Evolutionary conservation across 192 early-diverging fungal species (phyloP).

Genomic region (Umbelopsis ramanniana): DNA sequence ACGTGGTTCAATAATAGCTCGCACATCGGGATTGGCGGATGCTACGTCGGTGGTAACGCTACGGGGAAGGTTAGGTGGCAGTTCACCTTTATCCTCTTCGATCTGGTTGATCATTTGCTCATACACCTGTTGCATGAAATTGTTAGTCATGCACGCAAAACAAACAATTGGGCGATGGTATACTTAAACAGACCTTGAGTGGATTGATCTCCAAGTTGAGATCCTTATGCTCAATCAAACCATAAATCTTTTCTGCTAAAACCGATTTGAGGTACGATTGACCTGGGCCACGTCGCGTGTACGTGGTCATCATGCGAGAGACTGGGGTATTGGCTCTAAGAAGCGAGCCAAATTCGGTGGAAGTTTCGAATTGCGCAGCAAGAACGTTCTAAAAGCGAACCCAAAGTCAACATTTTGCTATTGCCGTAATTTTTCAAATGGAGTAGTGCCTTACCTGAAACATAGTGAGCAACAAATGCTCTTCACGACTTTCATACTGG

Average conservation of each 20-base stretch:
- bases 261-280: constrained; percentile 90
- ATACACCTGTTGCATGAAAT: constrained; percentile 52
- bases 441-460: constrained; percentile 68
- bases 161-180: background rate
- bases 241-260: constrained; percentile 77
- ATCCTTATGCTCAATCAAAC: constrained; percentile 77
- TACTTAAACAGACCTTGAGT: constrained; percentile 63
- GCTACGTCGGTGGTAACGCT: constrained; percentile 80
- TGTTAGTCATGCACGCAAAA: background rate
- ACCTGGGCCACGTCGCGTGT: constrained; percentile 88
- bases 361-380: constrained; percentile 90
- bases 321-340: constrained; percentile 95
- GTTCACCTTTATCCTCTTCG: constrained; percentile 57
- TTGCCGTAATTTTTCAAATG: background rate
- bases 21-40: constrained; percentile 76
- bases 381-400: constrained; percentile 56
- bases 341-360: constrained; percentile 85
- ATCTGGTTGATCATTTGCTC: constrained; percentile 75
- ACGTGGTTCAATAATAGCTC: constrained; percentile 77
- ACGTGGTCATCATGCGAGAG: constrained; percentile 98
- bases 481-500: constrained; percentile 94
- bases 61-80: constrained; percentile 61
- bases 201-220: constrained; percentile 93
- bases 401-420: too few relatives aligned
- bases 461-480: constrained; percentile 91